A percentile compares a stretch with the other conserved stretches of the same genome.
These are phyloP conservation scores for Monosporozyma solicola DNA, from an alignment of 805 yeast species.

Conservation along the genomic window DNA sequence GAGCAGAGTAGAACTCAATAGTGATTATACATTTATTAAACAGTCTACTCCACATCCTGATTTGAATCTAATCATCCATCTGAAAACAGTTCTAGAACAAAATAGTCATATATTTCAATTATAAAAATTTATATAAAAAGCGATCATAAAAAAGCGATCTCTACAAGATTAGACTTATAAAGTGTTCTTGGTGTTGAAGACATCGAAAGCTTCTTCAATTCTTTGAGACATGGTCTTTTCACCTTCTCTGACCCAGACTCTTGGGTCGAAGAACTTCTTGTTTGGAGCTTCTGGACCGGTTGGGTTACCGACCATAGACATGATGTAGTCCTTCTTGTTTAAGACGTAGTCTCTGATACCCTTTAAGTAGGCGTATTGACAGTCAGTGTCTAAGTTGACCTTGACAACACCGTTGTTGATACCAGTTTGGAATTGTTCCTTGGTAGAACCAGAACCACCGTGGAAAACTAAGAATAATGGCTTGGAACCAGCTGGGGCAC, in stretches of 20 bases:
- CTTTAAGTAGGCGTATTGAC: conserved; percentile 92
- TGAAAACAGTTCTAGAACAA: too few relatives aligned
- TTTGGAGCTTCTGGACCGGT: conserved; percentile 98
- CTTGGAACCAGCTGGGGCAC: conserved; percentile 38
- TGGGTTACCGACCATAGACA: conserved; percentile 94
- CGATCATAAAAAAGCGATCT: not conserved
- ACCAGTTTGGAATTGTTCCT: conserved; percentile 83
- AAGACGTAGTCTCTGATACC: conserved; percentile 98
- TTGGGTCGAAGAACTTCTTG: conserved; percentile 99
- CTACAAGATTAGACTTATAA: conserved; percentile 29
- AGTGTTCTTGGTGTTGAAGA: conserved; percentile 75
- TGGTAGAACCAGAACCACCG: conserved; percentile 99
- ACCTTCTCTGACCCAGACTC: conserved; percentile 99
- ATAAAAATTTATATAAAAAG: not conserved
- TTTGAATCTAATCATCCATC: too few relatives aligned
- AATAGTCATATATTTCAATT: too few relatives aligned
- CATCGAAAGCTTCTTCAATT: conserved; percentile 70
- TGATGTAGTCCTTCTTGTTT: conserved; percentile 89
- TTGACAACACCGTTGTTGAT: conserved; percentile 92
- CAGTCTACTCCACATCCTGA: too few relatives aligned
- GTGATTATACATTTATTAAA: too few relatives aligned
- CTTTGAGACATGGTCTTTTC: conserved; percentile 94
- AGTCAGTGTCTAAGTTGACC: conserved; percentile 98
- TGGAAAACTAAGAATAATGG: conserved; percentile 98
- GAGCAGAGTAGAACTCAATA: too few relatives aligned